Base-by-base conservation (phyloP, 192 early-diverging fungal genomes). In the Pecoramyces ruminantium region DNA sequence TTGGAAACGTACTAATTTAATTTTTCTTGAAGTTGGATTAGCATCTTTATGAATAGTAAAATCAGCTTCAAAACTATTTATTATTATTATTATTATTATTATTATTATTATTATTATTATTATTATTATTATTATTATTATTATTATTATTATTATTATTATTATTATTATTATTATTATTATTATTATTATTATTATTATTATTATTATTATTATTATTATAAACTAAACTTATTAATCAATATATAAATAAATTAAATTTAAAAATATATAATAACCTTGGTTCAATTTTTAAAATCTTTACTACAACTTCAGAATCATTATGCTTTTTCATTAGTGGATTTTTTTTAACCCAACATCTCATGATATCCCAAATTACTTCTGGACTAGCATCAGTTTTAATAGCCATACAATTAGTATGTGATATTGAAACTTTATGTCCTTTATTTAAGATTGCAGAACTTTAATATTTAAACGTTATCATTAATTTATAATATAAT, bases 311-410 rank as follows among this genome's bases (percentile, higher is more conserved):
- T 8, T 89, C 91, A 9, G 89, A 89, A 28, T 82, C 83, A 81
- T 93, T 86, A 79, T 93, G 92, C 81, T 92, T 86, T 80, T 87
- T 86, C 21, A 85, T 86, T 29, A 94, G 90, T 21, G 92, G 94
- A 81, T 95, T 82, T 78, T 92, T 79, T 81, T 93, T 90, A 28
- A 94, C 88, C 88, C 92, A 93, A 13, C 86, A 86, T 39, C 95
- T 87, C 86, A 99, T 90, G 29, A 98, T 85, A 84, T 98, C 97
- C 98, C 98, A 99, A 27, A 99, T 81, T 14, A 95, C 92, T 13
- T 85, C 79, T 25, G 90, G 81, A 29, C 96, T 96, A 1, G 97
- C 98, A 82, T 97, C 87, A 4, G 97, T 99, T 85, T 99, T 99
- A 83, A 99, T 88, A 2, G 94, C 92, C 29, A 88, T 89, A 34